Conservation (phyloP, 352 stramenopile species). For the Globisporangium emineosum region DNA sequence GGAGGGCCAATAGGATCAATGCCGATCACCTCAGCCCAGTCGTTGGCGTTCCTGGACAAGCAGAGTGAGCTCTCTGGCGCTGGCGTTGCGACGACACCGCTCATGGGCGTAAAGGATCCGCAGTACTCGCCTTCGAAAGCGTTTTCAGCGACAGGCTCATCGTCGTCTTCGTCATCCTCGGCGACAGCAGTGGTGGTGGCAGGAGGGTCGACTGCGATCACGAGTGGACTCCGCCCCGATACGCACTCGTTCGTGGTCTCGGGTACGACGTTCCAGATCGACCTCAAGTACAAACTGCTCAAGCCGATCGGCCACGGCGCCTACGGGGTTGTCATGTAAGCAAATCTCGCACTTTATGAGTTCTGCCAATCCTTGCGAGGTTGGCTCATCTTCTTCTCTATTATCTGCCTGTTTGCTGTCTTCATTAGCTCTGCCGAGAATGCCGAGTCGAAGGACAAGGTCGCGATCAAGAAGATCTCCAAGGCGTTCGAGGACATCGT, state of each 20-base stretch:
- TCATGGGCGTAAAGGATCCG: slow-evolving; percentile 3
- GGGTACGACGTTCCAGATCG: slow-evolving; percentile 90
- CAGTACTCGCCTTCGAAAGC: slow-evolving; percentile 8
- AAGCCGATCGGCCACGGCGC: slow-evolving; percentile 94
- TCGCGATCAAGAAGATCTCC: slow-evolving; percentile 89
- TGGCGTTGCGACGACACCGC: not conserved
- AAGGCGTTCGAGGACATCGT: slow-evolving; percentile 97
- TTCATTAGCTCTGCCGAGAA: slow-evolving; percentile 74
- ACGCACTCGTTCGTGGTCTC: slow-evolving; percentile 82
- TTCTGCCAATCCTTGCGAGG: slow-evolving; percentile 1
- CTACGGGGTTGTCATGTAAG: slow-evolving; percentile 93
- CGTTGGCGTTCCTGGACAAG: slow-evolving; percentile 12
- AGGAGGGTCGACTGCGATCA: slow-evolving; percentile 11
- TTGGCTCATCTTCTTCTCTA: not conserved
- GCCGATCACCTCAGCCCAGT: not conserved
- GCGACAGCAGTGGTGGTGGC: not conserved
- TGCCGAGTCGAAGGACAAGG: slow-evolving; percentile 75
- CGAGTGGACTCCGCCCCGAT: slow-evolving; percentile 33
- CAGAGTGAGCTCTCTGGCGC: slow-evolving; percentile 9
- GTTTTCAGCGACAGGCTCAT: not conserved
- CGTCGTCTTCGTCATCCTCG: not conserved
- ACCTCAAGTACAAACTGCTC: slow-evolving; percentile 93
- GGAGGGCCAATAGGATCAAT: not conserved
- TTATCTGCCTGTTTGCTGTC: not conserved
- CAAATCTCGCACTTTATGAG: slow-evolving; percentile 4